These are phyloP conservation scores for Tetrapisispora fleetii DNA, from an alignment of 805 yeast species.

Conservation along the genomic window DNA sequence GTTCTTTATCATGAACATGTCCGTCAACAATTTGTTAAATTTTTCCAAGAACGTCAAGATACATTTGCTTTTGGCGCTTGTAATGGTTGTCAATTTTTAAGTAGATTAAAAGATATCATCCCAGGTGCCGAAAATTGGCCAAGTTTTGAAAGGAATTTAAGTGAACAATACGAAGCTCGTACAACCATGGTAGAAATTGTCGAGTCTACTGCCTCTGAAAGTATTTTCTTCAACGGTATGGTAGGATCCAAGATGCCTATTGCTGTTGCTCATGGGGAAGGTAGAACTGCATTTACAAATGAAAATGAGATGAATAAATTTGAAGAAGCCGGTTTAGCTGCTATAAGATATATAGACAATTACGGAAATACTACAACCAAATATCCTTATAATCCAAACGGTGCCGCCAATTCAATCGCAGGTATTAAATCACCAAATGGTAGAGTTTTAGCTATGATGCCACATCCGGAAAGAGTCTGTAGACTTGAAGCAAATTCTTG, in stretches of 20 bases:
- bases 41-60: slow-evolving; percentile 78
- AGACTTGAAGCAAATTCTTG: slow-evolving; percentile 85
- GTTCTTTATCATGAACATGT: slow-evolving; percentile 75
- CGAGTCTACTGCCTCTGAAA: slow-evolving; percentile 37
- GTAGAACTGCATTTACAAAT: slow-evolving; percentile 65
- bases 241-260: slow-evolving; percentile 89
- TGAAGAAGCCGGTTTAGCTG: slow-evolving; percentile 43
- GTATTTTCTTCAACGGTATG: slow-evolving; percentile 81
- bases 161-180: slow-evolving; percentile 96
- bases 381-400: slow-evolving; percentile 94
- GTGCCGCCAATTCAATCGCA: slow-evolving; percentile 86
- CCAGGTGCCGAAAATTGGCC: slow-evolving; percentile 96
- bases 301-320: slow-evolving; percentile 40
- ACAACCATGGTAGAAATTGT: slow-evolving; percentile 77
- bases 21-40: slow-evolving; percentile 62
- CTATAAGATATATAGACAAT: slow-evolving; percentile 81
- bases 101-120: slow-evolving; percentile 68
- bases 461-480: slow-evolving; percentile 94
- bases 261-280: slow-evolving; percentile 99
- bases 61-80: slow-evolving; percentile 98
- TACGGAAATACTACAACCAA: slow-evolving; percentile 73
- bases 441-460: slow-evolving; percentile 96
- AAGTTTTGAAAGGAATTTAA: slow-evolving; percentile 75
- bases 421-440: slow-evolving; percentile 88
- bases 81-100: slow-evolving; percentile 95